Percentiles rank a stretch among this genome's conserved stretches.
Evolutionary conservation across 2,329 filamentous ascomycete species (phyloP).

Genomic region (Mycosphaerella sp.): DNA sequence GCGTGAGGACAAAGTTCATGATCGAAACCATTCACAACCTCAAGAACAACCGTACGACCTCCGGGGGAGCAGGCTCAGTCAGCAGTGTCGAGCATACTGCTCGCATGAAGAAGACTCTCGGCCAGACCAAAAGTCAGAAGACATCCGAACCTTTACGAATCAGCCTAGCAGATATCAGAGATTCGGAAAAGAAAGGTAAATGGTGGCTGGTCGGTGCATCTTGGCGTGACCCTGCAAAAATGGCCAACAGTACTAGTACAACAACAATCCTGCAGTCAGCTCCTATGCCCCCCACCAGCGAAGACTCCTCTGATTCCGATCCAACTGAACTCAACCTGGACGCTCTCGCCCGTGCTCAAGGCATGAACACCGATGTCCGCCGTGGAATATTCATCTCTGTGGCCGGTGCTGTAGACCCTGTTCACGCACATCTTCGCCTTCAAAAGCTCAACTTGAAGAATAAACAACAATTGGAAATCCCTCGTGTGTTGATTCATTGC

Average conservation of each 20-base stretch:
- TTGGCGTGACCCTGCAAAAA: conserved; percentile 51
- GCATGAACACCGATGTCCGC: conserved; percentile 80
- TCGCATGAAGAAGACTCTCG: conserved; percentile 82
- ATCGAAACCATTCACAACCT: conserved; percentile 91
- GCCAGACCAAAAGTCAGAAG: conserved; percentile 63
- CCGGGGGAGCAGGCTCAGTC: conserved; percentile 61
- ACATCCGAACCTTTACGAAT: conserved; percentile 76
- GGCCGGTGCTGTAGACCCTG: conserved; percentile 74
- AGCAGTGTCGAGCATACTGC: conserved; percentile 75
- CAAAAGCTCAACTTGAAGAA: conserved; percentile 79
- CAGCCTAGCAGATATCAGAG: conserved; percentile 71
- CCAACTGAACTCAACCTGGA: conserved; percentile 54
- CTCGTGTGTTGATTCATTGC: conserved; percentile 81
- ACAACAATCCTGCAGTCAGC: conserved; percentile 11
- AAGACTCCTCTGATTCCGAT: conserved; percentile 23
- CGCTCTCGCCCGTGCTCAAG: conserved; percentile 69
- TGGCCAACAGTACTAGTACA: conserved; percentile 13
- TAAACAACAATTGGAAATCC: conserved; percentile 77
- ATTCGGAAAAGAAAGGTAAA: conserved; percentile 81
- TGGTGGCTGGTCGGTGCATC: conserved; percentile 99
- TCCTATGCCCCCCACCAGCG: conserved; percentile 22
- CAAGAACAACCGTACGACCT: conserved; percentile 88
- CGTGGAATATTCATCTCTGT: conserved; percentile 90
- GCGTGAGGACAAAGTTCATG: conserved; percentile 92
- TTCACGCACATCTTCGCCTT: conserved; percentile 74